Percentiles rank a stretch among this genome's conserved stretches.
Conservation (phyloP, 2,329 filamentous ascomycete species). For the Coniochaeta prunicola region DNA sequence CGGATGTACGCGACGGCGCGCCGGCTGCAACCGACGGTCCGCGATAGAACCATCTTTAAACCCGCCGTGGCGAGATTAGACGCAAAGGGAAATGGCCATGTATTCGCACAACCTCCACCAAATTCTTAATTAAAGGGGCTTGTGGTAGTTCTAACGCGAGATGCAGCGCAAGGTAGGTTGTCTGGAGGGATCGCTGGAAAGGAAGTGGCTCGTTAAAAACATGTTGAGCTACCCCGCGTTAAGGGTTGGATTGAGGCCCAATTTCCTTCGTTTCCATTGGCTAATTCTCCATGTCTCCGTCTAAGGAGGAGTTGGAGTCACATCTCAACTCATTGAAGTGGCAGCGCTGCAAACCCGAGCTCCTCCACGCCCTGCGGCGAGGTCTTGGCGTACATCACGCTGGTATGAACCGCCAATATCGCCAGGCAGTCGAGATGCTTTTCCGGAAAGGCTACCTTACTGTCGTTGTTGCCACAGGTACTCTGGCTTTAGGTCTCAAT, state of each 20-base stretch:
- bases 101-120: too few species aligned
- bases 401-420: conserved; percentile 71
- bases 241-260: background rate
- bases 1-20: background rate
- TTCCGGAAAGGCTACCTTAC: conserved; percentile 66
- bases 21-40: background rate
- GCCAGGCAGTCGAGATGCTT: conserved; percentile 65
- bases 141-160: too few species aligned
- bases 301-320: conserved; percentile 49
- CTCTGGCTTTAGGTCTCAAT: conserved; percentile 70
- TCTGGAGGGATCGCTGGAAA: background rate
- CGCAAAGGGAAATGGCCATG: background rate
- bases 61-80: background rate
- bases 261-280: background rate
- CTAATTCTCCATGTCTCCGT: conserved; percentile 8
- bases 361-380: conserved; percentile 55
- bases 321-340: conserved; percentile 45
- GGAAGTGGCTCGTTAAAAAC: background rate
- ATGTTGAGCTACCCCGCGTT: background rate
- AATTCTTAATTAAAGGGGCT: too few species aligned
- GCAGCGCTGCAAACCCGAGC: conserved; percentile 38
- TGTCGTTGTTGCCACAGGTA: conserved; percentile 69
- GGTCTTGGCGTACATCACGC: conserved; percentile 74
- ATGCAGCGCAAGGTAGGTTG: too few species aligned
- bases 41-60: background rate